Evolutionary conservation across 345 rosid genomes (phyloP).

Genomic region (Streptanthus diversifolius): DNA sequence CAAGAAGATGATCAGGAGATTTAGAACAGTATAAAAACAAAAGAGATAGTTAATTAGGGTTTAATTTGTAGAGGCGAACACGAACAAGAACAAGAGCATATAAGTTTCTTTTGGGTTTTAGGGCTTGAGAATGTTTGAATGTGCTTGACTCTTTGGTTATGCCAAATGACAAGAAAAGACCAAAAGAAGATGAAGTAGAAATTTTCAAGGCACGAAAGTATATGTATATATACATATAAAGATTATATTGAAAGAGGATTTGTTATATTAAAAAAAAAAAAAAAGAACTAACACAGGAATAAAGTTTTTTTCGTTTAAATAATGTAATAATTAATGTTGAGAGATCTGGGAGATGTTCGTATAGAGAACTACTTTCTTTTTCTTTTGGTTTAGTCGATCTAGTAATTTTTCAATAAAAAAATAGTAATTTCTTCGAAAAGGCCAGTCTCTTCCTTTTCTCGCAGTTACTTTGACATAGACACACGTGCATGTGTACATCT

Average conservation of each 20-base stretch:
- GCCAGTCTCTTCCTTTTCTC: conserved; percentile 26
- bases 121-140: conserved; percentile 48
- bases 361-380: conserved; percentile 42
- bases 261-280: neutral
- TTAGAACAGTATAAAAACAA: conserved; percentile 43
- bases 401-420: neutral
- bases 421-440: conserved; percentile 13
- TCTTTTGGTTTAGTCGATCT: conserved; percentile 12
- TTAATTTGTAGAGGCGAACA: conserved; percentile 33
- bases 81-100: conserved; percentile 42
- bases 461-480: conserved; percentile 34
- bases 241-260: conserved; percentile 16
- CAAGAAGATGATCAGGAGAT: conserved; percentile 38
- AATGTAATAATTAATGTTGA: conserved; percentile 24
- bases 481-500: conserved; percentile 36
- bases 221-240: conserved; percentile 25
- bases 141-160: conserved; percentile 45
- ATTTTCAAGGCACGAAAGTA: conserved; percentile 30
- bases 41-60: conserved; percentile 37
- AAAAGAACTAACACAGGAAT: neutral
- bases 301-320: conserved; percentile 23
- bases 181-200: conserved; percentile 43
- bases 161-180: conserved; percentile 68
- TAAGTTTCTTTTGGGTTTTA: conserved; percentile 40
- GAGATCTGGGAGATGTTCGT: conserved; percentile 45